Evolutionary conservation across 2,329 filamentous ascomycete species (phyloP).

Genomic region (Pseudocercospora vitis): DNA sequence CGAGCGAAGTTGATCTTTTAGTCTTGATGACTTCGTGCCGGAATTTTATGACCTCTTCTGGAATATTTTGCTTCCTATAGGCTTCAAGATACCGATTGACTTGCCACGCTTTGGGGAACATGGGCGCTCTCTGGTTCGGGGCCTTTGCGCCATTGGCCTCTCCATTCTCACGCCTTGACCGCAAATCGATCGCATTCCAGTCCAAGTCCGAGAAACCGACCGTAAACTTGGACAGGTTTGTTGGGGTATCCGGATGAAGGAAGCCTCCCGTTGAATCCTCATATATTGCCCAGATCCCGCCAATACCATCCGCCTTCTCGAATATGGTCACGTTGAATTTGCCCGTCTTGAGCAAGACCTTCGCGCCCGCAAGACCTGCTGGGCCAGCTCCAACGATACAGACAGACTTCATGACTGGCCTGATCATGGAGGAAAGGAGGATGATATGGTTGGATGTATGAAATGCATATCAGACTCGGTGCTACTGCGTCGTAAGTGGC

Average conservation of each 20-base stretch:
- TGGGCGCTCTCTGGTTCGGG: slow-evolving; percentile 45
- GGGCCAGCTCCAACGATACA: slow-evolving; percentile 49
- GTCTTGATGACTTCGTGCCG: slow-evolving; percentile 25
- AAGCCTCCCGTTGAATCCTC: slow-evolving; percentile 51
- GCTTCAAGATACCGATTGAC: slow-evolving; percentile 69
- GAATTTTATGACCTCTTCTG: slow-evolving; percentile 51
- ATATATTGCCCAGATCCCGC: slow-evolving; percentile 71
- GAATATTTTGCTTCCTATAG: slow-evolving; percentile 62
- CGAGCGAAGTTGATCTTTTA: slow-evolving; percentile 6
- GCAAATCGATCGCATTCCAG: slow-evolving; percentile 57
- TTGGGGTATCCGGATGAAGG: slow-evolving; percentile 59
- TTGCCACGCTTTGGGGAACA: slow-evolving; percentile 75
- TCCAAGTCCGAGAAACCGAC: slow-evolving; percentile 64
- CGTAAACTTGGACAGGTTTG: slow-evolving; percentile 76
- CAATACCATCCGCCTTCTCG: slow-evolving; percentile 64
- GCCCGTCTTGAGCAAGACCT: slow-evolving; percentile 64
- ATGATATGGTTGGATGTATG: not conserved
- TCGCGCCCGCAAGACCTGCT: slow-evolving; percentile 52
- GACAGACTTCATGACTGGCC: slow-evolving; percentile 33
- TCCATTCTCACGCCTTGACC: slow-evolving; percentile 11
- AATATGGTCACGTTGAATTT: slow-evolving; percentile 69
- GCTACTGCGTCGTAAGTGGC: not conserved
- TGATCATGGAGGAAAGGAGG: not conserved
- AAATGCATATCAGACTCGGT: not conserved
- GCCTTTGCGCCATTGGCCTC: slow-evolving; percentile 1